These are phyloP conservation scores for Fagopyrum tataricum DNA, from an alignment of 148 eudicot genomes.

Conservation along the genomic window DNA sequence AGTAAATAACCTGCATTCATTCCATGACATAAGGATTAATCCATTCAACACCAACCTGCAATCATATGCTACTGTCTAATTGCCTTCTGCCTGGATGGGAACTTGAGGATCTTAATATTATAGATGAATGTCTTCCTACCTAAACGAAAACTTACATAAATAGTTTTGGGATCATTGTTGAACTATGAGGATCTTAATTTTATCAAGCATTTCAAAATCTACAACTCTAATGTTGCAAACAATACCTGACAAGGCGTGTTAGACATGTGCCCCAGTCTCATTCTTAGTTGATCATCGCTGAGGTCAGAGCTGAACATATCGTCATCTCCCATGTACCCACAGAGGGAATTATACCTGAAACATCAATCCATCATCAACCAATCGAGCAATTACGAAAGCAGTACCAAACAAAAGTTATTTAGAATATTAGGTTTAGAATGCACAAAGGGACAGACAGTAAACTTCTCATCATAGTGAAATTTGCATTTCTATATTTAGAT, in stretches of 20 bases:
- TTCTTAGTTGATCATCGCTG: slow-evolving; percentile 78
- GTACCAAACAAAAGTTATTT: background rate
- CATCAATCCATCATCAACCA: background rate
- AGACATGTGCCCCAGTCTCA: slow-evolving; percentile 87
- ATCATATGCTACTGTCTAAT: background rate
- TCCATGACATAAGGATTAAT: background rate
- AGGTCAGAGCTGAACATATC: slow-evolving; percentile 98
- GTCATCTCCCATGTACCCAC: slow-evolving; percentile 92
- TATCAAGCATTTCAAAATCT: background rate
- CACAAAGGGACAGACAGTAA: background rate
- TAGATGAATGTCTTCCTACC: background rate
- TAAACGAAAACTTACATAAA: background rate
- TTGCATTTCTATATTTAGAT: background rate
- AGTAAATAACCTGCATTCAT: slow-evolving; percentile 65
- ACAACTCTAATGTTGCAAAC: background rate
- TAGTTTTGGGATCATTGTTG: background rate
- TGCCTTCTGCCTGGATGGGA: background rate
- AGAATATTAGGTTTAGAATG: background rate
- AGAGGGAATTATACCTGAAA: slow-evolving; percentile 76
- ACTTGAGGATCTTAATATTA: background rate
- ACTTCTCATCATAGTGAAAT: background rate
- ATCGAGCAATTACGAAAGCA: background rate
- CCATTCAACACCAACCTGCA: background rate
- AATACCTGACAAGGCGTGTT: slow-evolving; percentile 83
- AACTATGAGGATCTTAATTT: slow-evolving; percentile 3